Conservation (phyloP, 2,329 filamentous ascomycete species). For the Colletotrichum phormii region DNA sequence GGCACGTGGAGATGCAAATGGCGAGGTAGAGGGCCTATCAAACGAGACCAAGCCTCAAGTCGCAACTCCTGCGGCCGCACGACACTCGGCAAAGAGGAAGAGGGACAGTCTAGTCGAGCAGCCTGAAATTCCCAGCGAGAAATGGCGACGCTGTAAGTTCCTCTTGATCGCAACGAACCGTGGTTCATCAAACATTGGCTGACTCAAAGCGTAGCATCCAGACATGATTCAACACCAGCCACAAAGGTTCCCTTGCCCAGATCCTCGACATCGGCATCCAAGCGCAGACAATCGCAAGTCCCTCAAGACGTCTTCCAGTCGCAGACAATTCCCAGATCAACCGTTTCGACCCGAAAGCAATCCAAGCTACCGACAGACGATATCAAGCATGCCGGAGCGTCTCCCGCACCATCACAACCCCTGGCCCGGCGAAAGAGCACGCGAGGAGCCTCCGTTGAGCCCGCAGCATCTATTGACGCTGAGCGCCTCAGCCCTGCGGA, state of each 20-base stretch:
- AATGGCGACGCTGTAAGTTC: slow-evolving; percentile 26
- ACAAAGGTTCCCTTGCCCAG: slow-evolving; percentile 3
- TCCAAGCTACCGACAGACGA: background rate
- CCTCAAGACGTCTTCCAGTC: background rate
- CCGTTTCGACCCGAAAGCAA: background rate
- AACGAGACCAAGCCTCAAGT: background rate
- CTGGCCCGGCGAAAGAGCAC: slow-evolving; percentile 11
- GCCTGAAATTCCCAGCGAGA: slow-evolving; percentile 1
- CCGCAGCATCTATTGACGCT: background rate
- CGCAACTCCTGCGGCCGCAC: slow-evolving; percentile 1
- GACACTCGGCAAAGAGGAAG: slow-evolving; percentile 18
- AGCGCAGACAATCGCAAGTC: slow-evolving; percentile 10
- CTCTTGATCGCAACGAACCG: background rate
- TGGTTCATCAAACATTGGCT: background rate
- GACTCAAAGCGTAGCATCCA: slow-evolving; percentile 5
- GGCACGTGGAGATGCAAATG: background rate
- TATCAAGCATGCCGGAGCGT: background rate
- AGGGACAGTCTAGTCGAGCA: slow-evolving; percentile 22
- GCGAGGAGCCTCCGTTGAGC: slow-evolving; percentile 1
- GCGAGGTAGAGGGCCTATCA: background rate
- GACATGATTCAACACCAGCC: slow-evolving; percentile 18
- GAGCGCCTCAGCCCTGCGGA: slow-evolving; percentile 27
- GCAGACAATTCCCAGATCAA: slow-evolving; percentile 1
- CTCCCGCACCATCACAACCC: background rate
- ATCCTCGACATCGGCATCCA: slow-evolving; percentile 1